phyloP scores from a whole-genome alignment of 2,329 filamentous ascomycete species.

The Metarhizium anisopliae region DNA sequence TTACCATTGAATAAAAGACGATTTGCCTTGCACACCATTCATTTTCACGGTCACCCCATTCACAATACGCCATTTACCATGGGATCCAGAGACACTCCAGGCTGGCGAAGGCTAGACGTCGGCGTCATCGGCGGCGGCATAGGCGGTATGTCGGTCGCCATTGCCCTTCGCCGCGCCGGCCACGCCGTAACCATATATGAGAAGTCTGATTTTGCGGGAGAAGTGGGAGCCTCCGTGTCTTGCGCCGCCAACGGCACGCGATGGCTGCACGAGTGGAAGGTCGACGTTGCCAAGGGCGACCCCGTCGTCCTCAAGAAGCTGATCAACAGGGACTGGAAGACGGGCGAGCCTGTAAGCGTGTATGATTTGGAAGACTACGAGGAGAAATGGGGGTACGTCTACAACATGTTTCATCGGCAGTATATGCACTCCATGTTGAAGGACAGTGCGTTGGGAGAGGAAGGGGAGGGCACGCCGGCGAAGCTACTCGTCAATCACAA shows the following conservation, averaged over 20 bases:
- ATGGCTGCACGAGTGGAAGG: constrained; percentile 60
- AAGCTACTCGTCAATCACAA: constrained; percentile 48
- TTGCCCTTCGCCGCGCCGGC: constrained; percentile 36
- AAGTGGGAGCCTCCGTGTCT: constrained; percentile 58
- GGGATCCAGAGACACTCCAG: constrained; percentile 14
- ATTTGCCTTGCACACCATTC: background rate
- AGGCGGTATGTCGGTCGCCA: constrained; percentile 36
- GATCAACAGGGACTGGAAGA: constrained; percentile 63
- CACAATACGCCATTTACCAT: constrained; percentile 9
- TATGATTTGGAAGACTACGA: constrained; percentile 59
- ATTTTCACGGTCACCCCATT: background rate
- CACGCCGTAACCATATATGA: constrained; percentile 54
- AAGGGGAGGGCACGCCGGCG: constrained; percentile 44
- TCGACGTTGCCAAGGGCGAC: constrained; percentile 55
- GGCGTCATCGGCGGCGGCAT: constrained; percentile 39
- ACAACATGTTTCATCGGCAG: constrained; percentile 63
- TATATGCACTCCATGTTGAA: constrained; percentile 61
- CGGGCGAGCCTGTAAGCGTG: constrained; percentile 55
- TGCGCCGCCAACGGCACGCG: constrained; percentile 63
- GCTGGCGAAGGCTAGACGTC: constrained; percentile 36
- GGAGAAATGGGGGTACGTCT: constrained; percentile 53
- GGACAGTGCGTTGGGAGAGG: constrained; percentile 44
- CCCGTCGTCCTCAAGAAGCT: constrained; percentile 57
- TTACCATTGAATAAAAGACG: background rate
- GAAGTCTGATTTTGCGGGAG: constrained; percentile 54